phyloP scores from a whole-genome alignment of 805 yeast genomes.

The Saccharomycopsis sp. region DNA sequence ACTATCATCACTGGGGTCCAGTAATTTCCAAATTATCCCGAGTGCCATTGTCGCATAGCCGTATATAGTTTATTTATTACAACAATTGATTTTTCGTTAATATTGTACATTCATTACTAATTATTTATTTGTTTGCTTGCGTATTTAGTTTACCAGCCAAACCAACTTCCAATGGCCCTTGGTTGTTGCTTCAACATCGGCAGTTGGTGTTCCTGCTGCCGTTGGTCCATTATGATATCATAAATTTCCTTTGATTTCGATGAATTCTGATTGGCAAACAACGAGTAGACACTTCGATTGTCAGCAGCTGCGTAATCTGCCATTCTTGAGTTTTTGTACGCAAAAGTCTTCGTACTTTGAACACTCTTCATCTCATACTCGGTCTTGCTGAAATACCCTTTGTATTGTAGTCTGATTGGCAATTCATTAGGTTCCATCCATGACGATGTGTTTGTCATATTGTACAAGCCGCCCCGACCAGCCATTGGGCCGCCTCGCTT shows the following conservation, averaged over 20 bases:
- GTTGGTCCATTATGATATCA: conserved; percentile 2
- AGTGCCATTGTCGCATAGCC: too few relatives aligned
- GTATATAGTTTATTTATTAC: too few relatives aligned
- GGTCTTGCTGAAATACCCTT: conserved; percentile 3
- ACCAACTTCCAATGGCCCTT: too few relatives aligned
- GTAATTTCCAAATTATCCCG: conserved; percentile 1
- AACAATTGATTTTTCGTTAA: too few relatives aligned
- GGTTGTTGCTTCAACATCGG: too few relatives aligned
- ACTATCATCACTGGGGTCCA: conserved; percentile 4
- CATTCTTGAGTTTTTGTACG: neutral
- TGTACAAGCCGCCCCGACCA: too few relatives aligned
- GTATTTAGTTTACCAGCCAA: too few relatives aligned
- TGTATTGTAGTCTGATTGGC: too few relatives aligned
- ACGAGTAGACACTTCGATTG: neutral
- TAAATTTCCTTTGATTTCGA: conserved; percentile 6
- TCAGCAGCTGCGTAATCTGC: neutral
- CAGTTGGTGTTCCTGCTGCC: neutral
- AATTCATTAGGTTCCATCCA: neutral
- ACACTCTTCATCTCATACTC: conserved; percentile 6
- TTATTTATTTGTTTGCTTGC: too few relatives aligned
- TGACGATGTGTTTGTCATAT: too few relatives aligned
- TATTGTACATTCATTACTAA: too few relatives aligned
- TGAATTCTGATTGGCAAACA: neutral
- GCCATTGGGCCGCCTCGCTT: too few relatives aligned
- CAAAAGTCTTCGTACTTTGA: conserved; percentile 8